Evolutionary conservation across 306 rosid genomes (phyloP), one percentile per base, ranked within the genome.

Genomic region (Bauhinia variegata): DNA sequence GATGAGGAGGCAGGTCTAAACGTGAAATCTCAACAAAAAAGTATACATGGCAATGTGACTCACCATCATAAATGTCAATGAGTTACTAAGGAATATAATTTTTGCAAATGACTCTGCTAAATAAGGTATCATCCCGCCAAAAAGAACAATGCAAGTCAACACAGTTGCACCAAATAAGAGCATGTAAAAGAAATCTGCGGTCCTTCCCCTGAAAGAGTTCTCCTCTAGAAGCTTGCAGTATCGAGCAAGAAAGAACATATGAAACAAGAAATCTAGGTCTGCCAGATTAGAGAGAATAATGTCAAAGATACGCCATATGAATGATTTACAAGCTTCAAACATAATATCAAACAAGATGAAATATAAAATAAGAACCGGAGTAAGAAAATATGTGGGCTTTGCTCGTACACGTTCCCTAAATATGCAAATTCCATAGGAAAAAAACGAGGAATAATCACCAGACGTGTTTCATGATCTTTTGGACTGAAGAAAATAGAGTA

Each of bases 191-290:
- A 93, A 93, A 75, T 93, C 98, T 6, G 95, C 96, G 14, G 98
- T 90, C 75, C 91, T 85, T 47, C 97, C 98, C 82, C 97, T 82
- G 85, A 93, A 93, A 4, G 98, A 93, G 83, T 93, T 93, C 89
- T 90, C 98, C 73, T 93, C 98, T 10, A 93, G 89, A 73, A 93
- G 98, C 83, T 93, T 88, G 87, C 97, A 93, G 86, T 89, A 93
- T 60, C 98, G 98, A 13, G 97, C 96, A 68, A 89, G 97, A 59
- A 93, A 93, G 80, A 93, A 93, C 98, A 93, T 93, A 71, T 93
- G 97, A 83, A 93, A 93, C 96, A 93, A 73, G 77, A 93, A 93
- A 74, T 93, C 98, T 90, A 93, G 82, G 69, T 93, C 98, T 93
- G 90, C 67, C 60, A 73, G 56, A 67, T 69, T 43, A 71, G 72